Base-by-base conservation (phyloP, 352 stramenopile species). In the Globisporangium mamillatum region DNA sequence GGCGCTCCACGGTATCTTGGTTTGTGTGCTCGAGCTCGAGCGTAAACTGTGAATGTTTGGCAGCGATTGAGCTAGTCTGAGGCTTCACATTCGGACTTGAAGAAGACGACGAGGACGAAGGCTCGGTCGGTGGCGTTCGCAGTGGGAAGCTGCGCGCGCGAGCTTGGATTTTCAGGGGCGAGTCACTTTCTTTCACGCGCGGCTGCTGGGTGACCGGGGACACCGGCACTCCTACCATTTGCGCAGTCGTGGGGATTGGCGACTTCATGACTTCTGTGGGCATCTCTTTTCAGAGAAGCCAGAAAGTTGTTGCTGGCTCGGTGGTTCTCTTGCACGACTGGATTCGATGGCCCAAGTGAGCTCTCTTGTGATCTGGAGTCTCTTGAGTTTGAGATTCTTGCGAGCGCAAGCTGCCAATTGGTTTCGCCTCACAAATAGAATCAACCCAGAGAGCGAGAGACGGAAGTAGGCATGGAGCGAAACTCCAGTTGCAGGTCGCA, bases 21-120 rank as follows among this genome's bases (percentile, higher is more conserved):
- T 69, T 61, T 54, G 56, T 70, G 54, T 61, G 48, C 63, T 73
- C 67, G 24, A 73, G 63, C 12, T 50, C 62, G 25, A 73, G 67
- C 18, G 67, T 48, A 46, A 73, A 73, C 29, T 65, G 67, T 16
- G 46, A 32, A 1, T 48, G 66, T 52, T 61, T 71, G 16, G 27
- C 3, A 38, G 32, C 7, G 32, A 38, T 38, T 29, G 10, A 41
- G 14, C 2, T 27, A 9, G 57, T 22, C 7, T 46, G 44, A 9
- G 41, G 36, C 50, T 64, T 50, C 10, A 50, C 36, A 4, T 20
- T 55, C 4, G 66, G 29, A 25, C 46, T 58, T 41, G 54, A 61
- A 20, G 55, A 46, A 24, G 55, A 60, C 1, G 29, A 27, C 14
- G 16, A 16, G 22, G 48, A 55, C n/a, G 48, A 55, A 2, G 63